Evolutionary conservation across 1,284 basidiomycete genomes (phyloP).

Genomic region (Melampsora americana): DNA sequence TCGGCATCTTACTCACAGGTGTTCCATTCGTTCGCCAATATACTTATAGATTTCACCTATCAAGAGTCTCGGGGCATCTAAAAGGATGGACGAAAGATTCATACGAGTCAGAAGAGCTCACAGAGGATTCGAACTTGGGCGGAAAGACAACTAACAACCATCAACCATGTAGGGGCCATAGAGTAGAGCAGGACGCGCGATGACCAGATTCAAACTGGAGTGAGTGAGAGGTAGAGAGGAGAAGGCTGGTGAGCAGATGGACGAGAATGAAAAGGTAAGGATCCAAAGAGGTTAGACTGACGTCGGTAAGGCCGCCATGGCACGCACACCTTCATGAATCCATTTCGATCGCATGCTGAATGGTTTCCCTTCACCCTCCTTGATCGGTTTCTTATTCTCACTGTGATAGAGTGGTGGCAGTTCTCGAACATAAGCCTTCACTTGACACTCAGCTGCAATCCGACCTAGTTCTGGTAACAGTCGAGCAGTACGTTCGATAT

Average conservation of each 20-base stretch:
- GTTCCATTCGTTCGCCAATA: constrained; percentile 47
- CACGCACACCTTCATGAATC: constrained; percentile 44
- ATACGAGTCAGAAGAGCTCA: not conserved
- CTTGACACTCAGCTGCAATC: constrained; percentile 21
- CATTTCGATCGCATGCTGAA: constrained; percentile 44
- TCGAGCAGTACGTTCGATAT: constrained; percentile 43
- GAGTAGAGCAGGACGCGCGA: constrained; percentile 41
- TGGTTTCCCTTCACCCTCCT: constrained; percentile 44
- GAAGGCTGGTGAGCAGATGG: not conserved
- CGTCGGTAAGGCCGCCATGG: constrained; percentile 41
- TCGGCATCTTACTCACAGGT: constrained; percentile 41
- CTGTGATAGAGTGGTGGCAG: constrained; percentile 36
- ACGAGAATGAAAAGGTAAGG: not conserved
- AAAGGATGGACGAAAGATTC: not conserved
- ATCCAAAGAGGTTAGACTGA: constrained; percentile 11
- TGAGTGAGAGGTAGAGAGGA: not conserved
- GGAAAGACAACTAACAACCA: constrained; percentile 30
- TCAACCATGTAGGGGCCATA: constrained; percentile 44
- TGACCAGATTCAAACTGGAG: constrained; percentile 37
- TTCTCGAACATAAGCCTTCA: constrained; percentile 43
- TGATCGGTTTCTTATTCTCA: constrained; percentile 44
- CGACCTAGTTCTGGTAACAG: constrained; percentile 36
- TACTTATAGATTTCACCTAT: constrained; percentile 47
- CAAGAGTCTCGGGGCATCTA: constrained; percentile 45
- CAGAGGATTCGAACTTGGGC: not conserved